Conservation (phyloP, 805 yeast genomes). For the Saccharomycopsis javanensis region DNA sequence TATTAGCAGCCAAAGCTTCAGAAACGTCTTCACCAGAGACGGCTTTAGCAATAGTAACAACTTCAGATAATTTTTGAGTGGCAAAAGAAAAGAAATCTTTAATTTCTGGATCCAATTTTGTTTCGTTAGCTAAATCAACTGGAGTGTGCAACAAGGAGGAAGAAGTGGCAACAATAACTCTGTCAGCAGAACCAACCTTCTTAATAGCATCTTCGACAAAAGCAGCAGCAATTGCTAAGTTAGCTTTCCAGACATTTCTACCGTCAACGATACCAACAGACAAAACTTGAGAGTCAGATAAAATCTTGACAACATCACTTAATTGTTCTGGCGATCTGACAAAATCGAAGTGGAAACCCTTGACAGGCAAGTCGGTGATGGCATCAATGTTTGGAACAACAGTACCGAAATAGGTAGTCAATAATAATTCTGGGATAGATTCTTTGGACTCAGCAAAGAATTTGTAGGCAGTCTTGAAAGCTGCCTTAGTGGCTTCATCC, state of each 20-base stretch:
- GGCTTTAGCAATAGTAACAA: conserved; percentile 82
- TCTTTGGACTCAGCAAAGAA: conserved; percentile 53
- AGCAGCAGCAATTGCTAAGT: conserved; percentile 78
- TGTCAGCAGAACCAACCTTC: conserved; percentile 70
- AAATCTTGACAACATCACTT: conserved; percentile 62
- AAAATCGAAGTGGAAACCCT: conserved; percentile 94
- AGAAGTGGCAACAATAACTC: conserved; percentile 88
- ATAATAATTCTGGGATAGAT: conserved; percentile 66
- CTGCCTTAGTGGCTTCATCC: conserved; percentile 71
- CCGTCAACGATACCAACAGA: conserved; percentile 98
- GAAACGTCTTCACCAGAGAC: conserved; percentile 75
- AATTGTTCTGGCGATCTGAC: conserved; percentile 95
- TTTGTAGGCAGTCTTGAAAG: conserved; percentile 83
- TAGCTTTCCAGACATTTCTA: conserved; percentile 99
- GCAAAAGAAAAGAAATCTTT: conserved; percentile 99
- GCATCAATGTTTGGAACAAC: conserved; percentile 93
- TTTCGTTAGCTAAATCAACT: conserved; percentile 87
- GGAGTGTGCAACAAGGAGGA: conserved; percentile 92
- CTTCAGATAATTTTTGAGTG: conserved; percentile 89
- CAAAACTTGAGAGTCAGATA: conserved; percentile 62
- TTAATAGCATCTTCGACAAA: conserved; percentile 74
- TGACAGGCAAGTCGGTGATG: conserved; percentile 81
- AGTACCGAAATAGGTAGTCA: conserved; percentile 96
- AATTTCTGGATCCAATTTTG: conserved; percentile 80
- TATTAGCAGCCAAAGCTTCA: conserved; percentile 74